Base-by-base conservation (phyloP, 441 rosid species). In the Arabidopsis lyrata region DNA sequence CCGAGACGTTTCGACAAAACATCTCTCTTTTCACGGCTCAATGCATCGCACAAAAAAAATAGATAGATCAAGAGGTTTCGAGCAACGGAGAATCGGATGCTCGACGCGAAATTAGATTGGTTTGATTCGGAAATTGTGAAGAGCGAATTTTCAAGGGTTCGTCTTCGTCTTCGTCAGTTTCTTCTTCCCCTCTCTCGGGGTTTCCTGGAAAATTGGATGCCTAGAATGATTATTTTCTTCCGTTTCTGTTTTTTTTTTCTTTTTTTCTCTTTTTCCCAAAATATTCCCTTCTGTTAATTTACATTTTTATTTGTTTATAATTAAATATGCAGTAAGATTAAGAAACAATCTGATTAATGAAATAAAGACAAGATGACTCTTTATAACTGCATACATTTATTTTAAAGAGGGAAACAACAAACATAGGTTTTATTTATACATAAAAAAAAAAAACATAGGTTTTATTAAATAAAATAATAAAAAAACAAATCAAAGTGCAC, bases 1-100 rank as follows among this genome's bases (percentile, higher is more conserved):
- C 61, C 78, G 76, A 44, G 41, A 82, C 85, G 81, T 85, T 86
- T 66, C 67, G 80, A 70, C 97, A 86, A 61, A 86, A 66, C 97
- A 91, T 88, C 77, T 70, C 34, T 47, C 7, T 49, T 48, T 56
- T 29, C 5, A 24, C 34, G 47, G 32, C 55, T 76, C 76, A 76
- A 56, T 31, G 39, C 79, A 76, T 68, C 54, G 48, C 31, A 29
- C 32, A 11, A 20, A 13, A 54, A 5, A 14, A 7, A 34, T n/a
- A 56, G 0, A 63, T 31, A 7, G 22, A 47, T 45, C 47, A 4
- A 29, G 31, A 29, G 31, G 31, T 29, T 29, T 29, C 31, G 31
- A 29, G 31, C 31, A 29, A 29, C 5, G 6, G 6, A 29, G 31
- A 29, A 29, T 29, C 31, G 31, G 31, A 29, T 29, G 31, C 31